phyloP scores from a whole-genome alignment of 2,329 filamentous ascomycete species.

The Aureobasidium leucospermi region DNA sequence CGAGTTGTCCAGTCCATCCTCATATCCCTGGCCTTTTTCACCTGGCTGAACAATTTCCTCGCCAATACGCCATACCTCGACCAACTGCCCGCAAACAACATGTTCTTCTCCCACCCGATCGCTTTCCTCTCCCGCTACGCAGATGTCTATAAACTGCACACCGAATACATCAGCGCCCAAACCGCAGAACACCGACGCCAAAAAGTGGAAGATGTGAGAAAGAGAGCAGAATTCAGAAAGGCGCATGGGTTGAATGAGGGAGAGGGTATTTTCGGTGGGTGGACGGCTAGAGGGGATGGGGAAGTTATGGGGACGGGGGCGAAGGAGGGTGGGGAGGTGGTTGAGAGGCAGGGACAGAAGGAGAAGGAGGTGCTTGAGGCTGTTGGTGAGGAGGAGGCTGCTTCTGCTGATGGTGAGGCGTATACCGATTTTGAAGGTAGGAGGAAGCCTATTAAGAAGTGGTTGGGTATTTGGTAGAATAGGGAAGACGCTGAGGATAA shows the following conservation, averaged over 20 bases:
- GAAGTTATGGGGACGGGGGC: constrained; percentile 27
- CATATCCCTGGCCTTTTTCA: constrained; percentile 59
- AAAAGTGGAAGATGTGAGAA: constrained; percentile 77
- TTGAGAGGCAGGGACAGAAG: constrained; percentile 21
- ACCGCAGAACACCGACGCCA: constrained; percentile 65
- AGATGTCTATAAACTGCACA: constrained; percentile 69
- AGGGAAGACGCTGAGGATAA: neutral
- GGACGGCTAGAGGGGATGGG: constrained; percentile 34
- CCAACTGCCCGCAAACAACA: constrained; percentile 64
- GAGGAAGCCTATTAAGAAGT: constrained; percentile 63
- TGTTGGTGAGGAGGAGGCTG: constrained; percentile 17
- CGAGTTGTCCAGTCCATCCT: constrained; percentile 52
- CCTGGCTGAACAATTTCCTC: constrained; percentile 72
- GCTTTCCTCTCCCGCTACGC: constrained; percentile 57
- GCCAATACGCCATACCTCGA: constrained; percentile 71
- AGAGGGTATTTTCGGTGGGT: constrained; percentile 42
- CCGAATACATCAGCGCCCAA: constrained; percentile 60
- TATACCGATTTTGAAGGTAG: constrained; percentile 30
- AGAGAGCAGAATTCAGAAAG: constrained; percentile 77
- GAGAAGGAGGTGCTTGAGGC: constrained; percentile 25
- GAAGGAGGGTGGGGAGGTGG: constrained; percentile 31
- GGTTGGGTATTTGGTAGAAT: constrained; percentile 69
- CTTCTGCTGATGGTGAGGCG: constrained; percentile 32
- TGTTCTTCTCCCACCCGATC: constrained; percentile 63
- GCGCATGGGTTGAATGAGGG: constrained; percentile 70